Evolutionary conservation across 192 early-diverging fungal species (phyloP).

Genomic region (Rhizophagus prolifer): DNA sequence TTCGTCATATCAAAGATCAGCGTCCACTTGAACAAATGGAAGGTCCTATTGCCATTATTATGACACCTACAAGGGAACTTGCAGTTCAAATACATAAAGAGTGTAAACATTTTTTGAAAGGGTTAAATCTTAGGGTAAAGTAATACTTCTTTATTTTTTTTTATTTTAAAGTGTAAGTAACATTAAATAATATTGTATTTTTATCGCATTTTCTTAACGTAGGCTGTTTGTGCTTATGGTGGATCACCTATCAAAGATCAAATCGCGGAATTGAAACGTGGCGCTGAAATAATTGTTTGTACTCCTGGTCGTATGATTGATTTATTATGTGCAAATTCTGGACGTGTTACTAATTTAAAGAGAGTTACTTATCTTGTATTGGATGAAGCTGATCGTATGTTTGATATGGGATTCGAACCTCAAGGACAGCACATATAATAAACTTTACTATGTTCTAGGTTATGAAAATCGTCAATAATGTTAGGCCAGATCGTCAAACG

Average conservation of each 20-base stretch:
- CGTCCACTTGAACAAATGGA: slow-evolving; percentile 73
- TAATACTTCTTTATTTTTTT: background rate
- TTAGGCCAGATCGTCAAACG: slow-evolving; percentile 83
- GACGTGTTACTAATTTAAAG: slow-evolving; percentile 81
- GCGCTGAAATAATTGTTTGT: slow-evolving; percentile 90
- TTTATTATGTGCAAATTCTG: slow-evolving; percentile 81
- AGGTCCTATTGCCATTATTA: slow-evolving; percentile 83
- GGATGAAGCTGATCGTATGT: slow-evolving; percentile 97
- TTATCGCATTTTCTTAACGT: background rate
- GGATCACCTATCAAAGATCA: slow-evolving; percentile 86
- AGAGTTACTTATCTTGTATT: slow-evolving; percentile 94
- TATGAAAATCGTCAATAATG: slow-evolving; percentile 91
- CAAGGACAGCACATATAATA: slow-evolving; percentile 44
- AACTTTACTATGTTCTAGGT: slow-evolving; percentile 49
- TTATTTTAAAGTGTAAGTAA: no score
- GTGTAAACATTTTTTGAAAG: slow-evolving; percentile 85
- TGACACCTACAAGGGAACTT: slow-evolving; percentile 92
- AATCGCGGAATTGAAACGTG: slow-evolving; percentile 85
- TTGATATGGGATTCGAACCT: slow-evolving; percentile 98
- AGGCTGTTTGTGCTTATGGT: slow-evolving; percentile 86
- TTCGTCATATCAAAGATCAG: slow-evolving; percentile 92
- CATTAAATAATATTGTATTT: no score
- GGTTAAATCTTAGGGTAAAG: slow-evolving; percentile 66
- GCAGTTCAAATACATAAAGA: slow-evolving; percentile 93
- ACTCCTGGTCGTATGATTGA: slow-evolving; percentile 92